phyloP scores from a whole-genome alignment of 2,329 filamentous ascomycete genomes.

The Colletotrichum siamense region DNA sequence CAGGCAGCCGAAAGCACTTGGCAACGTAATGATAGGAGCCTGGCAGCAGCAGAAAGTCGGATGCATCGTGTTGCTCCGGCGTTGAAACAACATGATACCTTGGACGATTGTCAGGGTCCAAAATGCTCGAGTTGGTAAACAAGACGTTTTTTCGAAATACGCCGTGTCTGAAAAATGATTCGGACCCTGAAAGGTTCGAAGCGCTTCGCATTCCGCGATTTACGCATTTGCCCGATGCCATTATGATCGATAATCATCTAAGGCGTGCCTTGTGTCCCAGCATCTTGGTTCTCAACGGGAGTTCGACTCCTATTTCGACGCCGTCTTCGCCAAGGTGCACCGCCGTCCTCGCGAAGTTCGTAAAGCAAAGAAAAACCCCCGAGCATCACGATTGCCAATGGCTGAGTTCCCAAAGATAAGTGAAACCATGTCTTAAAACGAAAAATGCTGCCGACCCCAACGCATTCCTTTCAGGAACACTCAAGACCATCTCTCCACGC shows the following conservation, averaged over 20 bases:
- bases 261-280: not conserved
- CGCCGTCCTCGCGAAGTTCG: not conserved
- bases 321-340: not conserved
- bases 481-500: not conserved
- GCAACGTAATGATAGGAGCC: not conserved
- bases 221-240: not conserved
- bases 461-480: constrained; percentile 4
- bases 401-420: not conserved
- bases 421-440: not conserved
- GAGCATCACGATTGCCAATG: not conserved
- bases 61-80: not conserved
- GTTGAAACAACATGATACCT: not conserved
- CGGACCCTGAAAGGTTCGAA: not conserved
- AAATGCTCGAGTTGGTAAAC: not conserved
- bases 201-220: not conserved
- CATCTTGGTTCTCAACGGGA: constrained; percentile 7
- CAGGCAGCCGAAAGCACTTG: not conserved
- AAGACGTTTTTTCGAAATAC: not conserved
- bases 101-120: not conserved
- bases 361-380: not conserved
- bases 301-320: not conserved
- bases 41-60: not conserved
- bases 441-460: not conserved
- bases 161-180: not conserved
- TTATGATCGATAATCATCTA: not conserved